Conservation (phyloP, 2,329 filamentous ascomycete genomes). For the Diaporthe vexans region DNA sequence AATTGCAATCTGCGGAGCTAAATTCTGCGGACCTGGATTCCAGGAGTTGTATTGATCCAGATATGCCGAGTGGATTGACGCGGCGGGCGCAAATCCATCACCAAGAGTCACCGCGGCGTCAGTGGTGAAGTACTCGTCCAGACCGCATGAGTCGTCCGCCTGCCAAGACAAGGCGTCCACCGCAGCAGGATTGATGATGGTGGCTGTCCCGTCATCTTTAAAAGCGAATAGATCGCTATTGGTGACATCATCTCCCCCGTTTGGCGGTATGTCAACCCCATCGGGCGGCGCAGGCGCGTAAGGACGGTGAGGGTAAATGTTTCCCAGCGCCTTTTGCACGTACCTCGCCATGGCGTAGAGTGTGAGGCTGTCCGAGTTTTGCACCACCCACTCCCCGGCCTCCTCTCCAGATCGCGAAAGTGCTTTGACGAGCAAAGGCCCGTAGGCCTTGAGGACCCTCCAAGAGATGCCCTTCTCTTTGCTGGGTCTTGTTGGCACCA, state of each 20-base stretch:
- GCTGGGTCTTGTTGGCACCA: not conserved
- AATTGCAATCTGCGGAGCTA: not conserved
- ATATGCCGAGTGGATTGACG: not conserved
- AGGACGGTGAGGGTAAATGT: slow-evolving; percentile 10
- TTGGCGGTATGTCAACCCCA: not conserved
- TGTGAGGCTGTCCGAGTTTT: not conserved
- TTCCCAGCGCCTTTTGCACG: slow-evolving; percentile 11
- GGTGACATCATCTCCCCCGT: not conserved
- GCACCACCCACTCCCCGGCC: not conserved
- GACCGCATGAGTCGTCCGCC: slow-evolving; percentile 1
- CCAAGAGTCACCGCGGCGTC: slow-evolving; percentile 1
- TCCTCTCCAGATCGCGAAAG: not conserved
- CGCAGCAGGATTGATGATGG: slow-evolving; percentile 5
- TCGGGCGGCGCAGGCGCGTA: not conserved
- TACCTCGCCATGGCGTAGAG: slow-evolving; percentile 7
- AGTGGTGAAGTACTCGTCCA: slow-evolving; percentile 1
- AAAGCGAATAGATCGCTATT: not conserved
- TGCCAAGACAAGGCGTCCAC: not conserved
- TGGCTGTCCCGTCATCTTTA: not conserved
- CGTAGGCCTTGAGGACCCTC: not conserved
- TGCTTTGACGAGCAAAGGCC: not conserved
- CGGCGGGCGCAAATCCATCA: slow-evolving; percentile 2
- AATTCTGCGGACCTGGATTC: not conserved
- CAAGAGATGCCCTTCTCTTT: not conserved
- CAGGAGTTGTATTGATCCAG: not conserved